Conservation (phyloP, 2,329 filamentous ascomycete species). For the Trichoderma atrobrunneum region DNA sequence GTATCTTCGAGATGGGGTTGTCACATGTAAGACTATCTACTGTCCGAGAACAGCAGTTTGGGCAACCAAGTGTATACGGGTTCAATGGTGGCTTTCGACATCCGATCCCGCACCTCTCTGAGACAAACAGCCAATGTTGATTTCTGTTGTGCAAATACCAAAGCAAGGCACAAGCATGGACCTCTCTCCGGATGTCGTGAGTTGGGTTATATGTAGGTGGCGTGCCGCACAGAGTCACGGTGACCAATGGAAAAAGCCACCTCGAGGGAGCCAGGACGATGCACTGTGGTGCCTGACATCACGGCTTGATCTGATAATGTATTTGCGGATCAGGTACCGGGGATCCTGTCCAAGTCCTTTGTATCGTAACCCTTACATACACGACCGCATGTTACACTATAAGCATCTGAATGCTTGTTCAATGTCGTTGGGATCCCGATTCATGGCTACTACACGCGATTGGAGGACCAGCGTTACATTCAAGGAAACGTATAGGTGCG, state of each 20-base stretch:
- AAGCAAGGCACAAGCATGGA: not conserved
- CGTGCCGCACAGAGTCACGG: not conserved
- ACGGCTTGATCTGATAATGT: not conserved
- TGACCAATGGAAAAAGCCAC: slow-evolving; percentile 1
- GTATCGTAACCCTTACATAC: not conserved
- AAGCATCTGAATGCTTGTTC: not conserved
- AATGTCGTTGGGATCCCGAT: not conserved
- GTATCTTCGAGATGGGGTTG: not conserved
- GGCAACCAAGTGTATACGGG: not conserved
- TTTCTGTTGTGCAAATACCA: not conserved
- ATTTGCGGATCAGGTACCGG: not conserved
- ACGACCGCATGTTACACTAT: not conserved
- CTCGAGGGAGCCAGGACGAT: not conserved
- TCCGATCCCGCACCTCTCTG: slow-evolving; percentile 5
- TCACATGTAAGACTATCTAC: not conserved
- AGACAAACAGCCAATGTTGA: slow-evolving; percentile 3
- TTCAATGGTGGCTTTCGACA: not conserved
- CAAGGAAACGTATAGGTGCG: not conserved
- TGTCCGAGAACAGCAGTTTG: not conserved
- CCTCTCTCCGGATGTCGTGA: not conserved
- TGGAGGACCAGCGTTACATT: not conserved
- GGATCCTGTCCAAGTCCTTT: not conserved
- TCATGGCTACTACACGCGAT: not conserved
- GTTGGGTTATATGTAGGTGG: not conserved
- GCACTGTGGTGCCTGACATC: not conserved